A percentile compares a stretch with the other conserved stretches of the same genome.
These are phyloP conservation scores for Neonectria magnoliae DNA, from an alignment of 2,329 filamentous ascomycete genomes.

Conservation along the genomic window DNA sequence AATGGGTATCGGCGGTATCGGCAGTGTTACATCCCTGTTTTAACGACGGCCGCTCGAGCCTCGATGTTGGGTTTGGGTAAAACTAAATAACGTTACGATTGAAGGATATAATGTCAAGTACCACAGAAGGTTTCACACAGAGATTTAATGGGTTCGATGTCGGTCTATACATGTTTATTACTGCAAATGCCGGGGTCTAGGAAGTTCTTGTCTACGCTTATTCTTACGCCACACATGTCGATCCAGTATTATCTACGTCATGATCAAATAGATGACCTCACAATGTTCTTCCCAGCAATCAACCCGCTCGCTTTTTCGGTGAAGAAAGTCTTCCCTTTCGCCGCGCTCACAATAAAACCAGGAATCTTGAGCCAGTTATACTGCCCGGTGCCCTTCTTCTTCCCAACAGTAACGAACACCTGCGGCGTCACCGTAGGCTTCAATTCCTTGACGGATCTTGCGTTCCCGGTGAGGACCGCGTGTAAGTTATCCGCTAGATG, in stretches of 20 bases:
- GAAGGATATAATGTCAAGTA: no score
- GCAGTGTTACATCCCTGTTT: background rate
- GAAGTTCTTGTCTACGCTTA: no score
- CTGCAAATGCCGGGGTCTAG: no score
- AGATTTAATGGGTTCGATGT: background rate
- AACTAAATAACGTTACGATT: background rate
- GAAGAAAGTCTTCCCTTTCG: constrained; percentile 10
- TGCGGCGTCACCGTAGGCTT: background rate
- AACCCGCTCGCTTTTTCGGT: constrained; percentile 9
- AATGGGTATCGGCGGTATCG: background rate
- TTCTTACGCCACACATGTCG: background rate
- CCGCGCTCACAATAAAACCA: constrained; percentile 1
- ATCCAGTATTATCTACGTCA: background rate
- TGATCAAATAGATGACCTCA: background rate
- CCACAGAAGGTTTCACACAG: no score
- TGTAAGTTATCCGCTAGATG: constrained; percentile 5
- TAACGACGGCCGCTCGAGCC: background rate
- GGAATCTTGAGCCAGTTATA: background rate
- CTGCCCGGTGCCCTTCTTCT: constrained; percentile 12
- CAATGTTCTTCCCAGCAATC: constrained; percentile 1
- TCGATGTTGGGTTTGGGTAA: background rate
- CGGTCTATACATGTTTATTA: background rate
- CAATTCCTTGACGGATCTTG: background rate
- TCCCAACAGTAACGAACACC: constrained; percentile 5
- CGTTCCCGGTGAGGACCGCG: background rate